A percentile compares a stretch with the other conserved stretches of the same genome.
Evolutionary conservation across 169 alveolate genomes (phyloP).

Genomic region (Nephromyces sp.): DNA sequence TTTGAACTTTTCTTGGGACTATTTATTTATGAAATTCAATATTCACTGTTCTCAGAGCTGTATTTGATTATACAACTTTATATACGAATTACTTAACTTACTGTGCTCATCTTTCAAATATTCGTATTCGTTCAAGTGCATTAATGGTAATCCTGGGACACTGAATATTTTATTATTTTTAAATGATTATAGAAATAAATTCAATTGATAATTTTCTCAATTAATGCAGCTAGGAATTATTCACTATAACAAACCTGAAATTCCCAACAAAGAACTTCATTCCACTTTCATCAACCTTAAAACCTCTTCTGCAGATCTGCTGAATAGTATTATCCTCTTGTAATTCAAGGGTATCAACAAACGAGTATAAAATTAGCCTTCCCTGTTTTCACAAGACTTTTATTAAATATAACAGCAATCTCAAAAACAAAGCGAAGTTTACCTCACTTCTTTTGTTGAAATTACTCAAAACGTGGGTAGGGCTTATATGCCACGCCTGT

Average conservation of each 20-base stretch:
- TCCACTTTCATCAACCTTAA: constrained; percentile 62
- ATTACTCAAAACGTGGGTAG: not conserved
- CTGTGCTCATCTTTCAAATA: no score
- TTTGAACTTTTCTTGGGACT: no score
- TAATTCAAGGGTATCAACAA: constrained; percentile 61
- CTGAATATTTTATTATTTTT: no score
- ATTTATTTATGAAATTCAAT: no score
- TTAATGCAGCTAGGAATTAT: not conserved
- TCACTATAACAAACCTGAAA: constrained; percentile 45
- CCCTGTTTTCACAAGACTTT: constrained; percentile 26
- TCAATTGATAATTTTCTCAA: no score
- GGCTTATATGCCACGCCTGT: not conserved
- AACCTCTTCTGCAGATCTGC: constrained; percentile 71
- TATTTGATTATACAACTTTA: no score
- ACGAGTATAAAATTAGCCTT: constrained; percentile 57
- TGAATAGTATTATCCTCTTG: constrained; percentile 71
- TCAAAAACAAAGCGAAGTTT: not conserved
- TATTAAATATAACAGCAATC: not conserved
- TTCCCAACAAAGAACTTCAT: constrained; percentile 72
- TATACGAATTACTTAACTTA: no score
- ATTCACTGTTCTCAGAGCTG: no score
- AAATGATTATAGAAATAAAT: no score
- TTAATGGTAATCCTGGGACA: no score
- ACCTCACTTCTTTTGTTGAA: not conserved
- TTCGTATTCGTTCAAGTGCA: no score